Evolutionary conservation across 805 yeast species (phyloP).

Genomic region (Wickerhamomyces strasburgensis): DNA sequence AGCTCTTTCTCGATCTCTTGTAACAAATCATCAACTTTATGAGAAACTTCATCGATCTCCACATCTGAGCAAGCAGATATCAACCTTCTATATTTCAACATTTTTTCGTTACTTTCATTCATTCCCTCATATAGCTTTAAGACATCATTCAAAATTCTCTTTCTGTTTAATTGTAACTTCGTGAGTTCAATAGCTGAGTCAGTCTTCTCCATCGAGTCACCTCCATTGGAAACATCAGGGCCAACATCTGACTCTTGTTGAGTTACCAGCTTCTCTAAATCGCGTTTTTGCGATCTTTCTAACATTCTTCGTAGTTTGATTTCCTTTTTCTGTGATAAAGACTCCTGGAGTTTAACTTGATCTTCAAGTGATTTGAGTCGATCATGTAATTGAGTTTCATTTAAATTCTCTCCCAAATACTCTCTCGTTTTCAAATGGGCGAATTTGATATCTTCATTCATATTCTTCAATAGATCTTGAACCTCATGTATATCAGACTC

Average conservation of each 20-base stretch:
- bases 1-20: slow-evolving; percentile 22
- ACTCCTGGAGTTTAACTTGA: slow-evolving; percentile 19
- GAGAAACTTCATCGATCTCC: slow-evolving; percentile 61
- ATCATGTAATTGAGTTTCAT: slow-evolving; percentile 10
- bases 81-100: slow-evolving; percentile 63
- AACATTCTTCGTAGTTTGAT: slow-evolving; percentile 21
- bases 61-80: slow-evolving; percentile 68
- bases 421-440: slow-evolving; percentile 25
- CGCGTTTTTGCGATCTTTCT: slow-evolving; percentile 28
- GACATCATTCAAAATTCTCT: slow-evolving; percentile 31
- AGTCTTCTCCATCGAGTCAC: slow-evolving; percentile 22
- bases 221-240: not conserved
- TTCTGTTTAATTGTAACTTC: slow-evolving; percentile 38
- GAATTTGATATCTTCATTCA: slow-evolving; percentile 37
- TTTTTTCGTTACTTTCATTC: slow-evolving; percentile 38
- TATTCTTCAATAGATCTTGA: slow-evolving; percentile 34
- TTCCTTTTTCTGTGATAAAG: slow-evolving; percentile 22
- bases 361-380: slow-evolving; percentile 10
- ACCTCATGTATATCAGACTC: slow-evolving; percentile 49
- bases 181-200: slow-evolving; percentile 30
- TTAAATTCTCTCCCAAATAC: slow-evolving; percentile 15
- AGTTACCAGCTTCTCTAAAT: slow-evolving; percentile 8
- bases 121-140: slow-evolving; percentile 27
- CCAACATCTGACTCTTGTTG: not conserved
- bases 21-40: slow-evolving; percentile 56